Evolutionary conservation across 345 rosid species (phyloP).

Genomic region (Tarenaya hassleriana): DNA sequence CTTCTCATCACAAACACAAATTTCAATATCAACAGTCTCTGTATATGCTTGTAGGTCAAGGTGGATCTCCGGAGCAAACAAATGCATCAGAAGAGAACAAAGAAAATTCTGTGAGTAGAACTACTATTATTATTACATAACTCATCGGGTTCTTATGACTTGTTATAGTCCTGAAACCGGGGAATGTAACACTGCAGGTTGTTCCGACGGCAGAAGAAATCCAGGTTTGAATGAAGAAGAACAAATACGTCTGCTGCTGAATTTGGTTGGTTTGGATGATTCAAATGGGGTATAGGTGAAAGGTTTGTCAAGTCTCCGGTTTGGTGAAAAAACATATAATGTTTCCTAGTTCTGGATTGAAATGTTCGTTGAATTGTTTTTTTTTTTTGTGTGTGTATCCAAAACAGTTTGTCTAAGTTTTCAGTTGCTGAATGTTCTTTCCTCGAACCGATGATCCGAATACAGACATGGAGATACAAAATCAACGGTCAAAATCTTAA

Average conservation of each 20-base stretch:
- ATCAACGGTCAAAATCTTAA: too few relatives aligned
- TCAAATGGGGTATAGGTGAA: conserved; percentile 25
- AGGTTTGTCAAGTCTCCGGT: conserved; percentile 4
- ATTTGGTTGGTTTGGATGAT: conserved; percentile 24
- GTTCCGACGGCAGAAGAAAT: conserved; percentile 25
- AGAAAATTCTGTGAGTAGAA: conserved; percentile 41
- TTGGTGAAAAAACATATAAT: too few relatives aligned
- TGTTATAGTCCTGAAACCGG: conserved; percentile 7
- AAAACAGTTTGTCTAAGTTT: too few relatives aligned
- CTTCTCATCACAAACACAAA: conserved; percentile 2
- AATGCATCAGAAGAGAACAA: conserved; percentile 58
- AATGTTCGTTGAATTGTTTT: not conserved
- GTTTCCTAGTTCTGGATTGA: conserved; percentile 26
- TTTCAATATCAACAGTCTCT: conserved; percentile 1
- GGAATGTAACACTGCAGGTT: conserved; percentile 12
- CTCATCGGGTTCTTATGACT: not conserved
- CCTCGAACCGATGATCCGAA: too few relatives aligned
- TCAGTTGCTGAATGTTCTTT: not conserved
- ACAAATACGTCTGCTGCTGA: conserved; percentile 10
- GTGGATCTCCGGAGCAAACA: conserved; percentile 29
- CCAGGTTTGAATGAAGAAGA: conserved; percentile 21
- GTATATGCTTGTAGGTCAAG: conserved; percentile 34
- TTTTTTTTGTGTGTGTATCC: too few relatives aligned
- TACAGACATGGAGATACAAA: too few relatives aligned
- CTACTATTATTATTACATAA: not conserved